Conservation (phyloP, 2,329 filamentous ascomycete genomes). For the Monosporascus sp. region DNA sequence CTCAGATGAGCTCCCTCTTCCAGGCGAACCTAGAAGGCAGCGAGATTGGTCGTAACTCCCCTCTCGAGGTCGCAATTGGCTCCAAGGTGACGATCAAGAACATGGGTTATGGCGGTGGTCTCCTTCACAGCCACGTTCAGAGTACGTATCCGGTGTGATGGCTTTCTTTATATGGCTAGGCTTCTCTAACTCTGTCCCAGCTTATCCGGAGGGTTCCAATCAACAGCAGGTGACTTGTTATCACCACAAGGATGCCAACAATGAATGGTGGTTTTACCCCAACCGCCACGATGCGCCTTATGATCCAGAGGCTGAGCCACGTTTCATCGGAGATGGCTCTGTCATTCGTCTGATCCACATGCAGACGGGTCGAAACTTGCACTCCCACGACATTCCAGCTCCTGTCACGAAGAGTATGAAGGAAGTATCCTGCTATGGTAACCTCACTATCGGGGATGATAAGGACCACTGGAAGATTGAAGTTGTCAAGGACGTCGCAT, state of each 20-base stretch:
- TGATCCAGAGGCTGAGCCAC: slow-evolving; percentile 61
- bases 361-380: slow-evolving; percentile 93
- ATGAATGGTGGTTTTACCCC: slow-evolving; percentile 99
- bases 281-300: slow-evolving; percentile 74
- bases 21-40: slow-evolving; percentile 94
- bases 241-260: slow-evolving; percentile 99
- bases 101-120: slow-evolving; percentile 96
- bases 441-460: slow-evolving; percentile 88
- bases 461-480: slow-evolving; percentile 98
- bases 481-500: slow-evolving; percentile 83
- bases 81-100: slow-evolving; percentile 94
- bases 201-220: slow-evolving; percentile 84
- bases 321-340: slow-evolving; percentile 74
- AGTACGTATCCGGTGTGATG: slow-evolving; percentile 34
- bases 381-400: slow-evolving; percentile 86
- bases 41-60: slow-evolving; percentile 89
- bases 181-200: slow-evolving; percentile 14
- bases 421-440: slow-evolving; percentile 95
- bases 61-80: slow-evolving; percentile 83
- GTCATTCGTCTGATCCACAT: slow-evolving; percentile 85
- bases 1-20: slow-evolving; percentile 99
- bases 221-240: slow-evolving; percentile 99
- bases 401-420: slow-evolving; percentile 83
- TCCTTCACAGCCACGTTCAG: slow-evolving; percentile 94
- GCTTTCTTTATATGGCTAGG: not conserved